Percentiles rank a stretch among this genome's conserved stretches.
Conservation (phyloP, 2,329 filamentous ascomycete genomes). For the Aspergillus pseudonomiae region DNA sequence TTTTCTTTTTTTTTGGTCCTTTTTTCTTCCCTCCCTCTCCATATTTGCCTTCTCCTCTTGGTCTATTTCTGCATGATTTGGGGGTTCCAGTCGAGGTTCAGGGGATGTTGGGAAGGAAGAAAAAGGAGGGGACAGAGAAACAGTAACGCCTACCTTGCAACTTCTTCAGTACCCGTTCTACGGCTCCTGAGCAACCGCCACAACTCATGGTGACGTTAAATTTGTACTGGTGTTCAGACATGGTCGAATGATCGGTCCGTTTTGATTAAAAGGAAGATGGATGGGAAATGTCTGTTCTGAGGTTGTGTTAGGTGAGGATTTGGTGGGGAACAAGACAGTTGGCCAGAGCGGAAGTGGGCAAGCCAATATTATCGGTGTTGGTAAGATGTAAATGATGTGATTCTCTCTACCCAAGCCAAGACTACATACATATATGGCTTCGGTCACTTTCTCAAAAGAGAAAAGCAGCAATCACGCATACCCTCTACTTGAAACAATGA, state of each 20-base stretch:
- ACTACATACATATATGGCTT: neutral
- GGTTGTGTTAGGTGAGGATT: neutral
- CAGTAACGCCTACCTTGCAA: slow-evolving; percentile 68
- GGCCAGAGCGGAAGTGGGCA: neutral
- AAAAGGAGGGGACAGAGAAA: neutral
- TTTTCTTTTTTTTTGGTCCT: neutral
- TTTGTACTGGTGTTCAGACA: slow-evolving; percentile 88
- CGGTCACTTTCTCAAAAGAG: neutral
- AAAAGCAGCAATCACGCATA: neutral
- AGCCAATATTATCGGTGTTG: neutral
- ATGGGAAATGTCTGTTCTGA: neutral
- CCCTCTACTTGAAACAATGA: neutral
- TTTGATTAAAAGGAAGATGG: neutral
- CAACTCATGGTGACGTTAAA: slow-evolving; percentile 95
- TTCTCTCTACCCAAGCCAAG: neutral
- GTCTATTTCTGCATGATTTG: neutral
- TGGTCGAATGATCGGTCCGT: slow-evolving; percentile 8
- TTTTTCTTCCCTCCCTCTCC: neutral
- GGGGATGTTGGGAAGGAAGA: neutral
- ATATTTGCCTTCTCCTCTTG: neutral
- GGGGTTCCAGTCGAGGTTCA: neutral
- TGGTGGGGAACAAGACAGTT: neutral
- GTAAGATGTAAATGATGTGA: neutral
- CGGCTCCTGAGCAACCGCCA: slow-evolving; percentile 91
- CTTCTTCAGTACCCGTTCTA: slow-evolving; percentile 90